Evolutionary conservation across 352 stramenopile species (phyloP).

Genomic region (Globisporangium yorkense): DNA sequence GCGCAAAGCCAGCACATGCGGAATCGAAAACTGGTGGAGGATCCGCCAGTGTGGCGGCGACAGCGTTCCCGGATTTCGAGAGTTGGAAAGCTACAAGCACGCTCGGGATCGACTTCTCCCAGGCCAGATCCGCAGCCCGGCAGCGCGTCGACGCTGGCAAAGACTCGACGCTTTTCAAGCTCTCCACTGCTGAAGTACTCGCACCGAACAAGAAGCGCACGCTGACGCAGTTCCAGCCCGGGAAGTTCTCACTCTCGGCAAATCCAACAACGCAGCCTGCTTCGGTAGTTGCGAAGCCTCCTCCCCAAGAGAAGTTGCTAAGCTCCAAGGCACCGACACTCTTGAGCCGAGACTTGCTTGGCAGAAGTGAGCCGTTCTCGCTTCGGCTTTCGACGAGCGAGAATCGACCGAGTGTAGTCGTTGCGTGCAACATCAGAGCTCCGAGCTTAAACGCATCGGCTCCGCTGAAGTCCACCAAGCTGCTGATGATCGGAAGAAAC

Average conservation of each 20-base stretch:
- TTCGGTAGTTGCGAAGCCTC: background rate
- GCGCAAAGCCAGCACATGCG: background rate
- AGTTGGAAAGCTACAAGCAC: background rate
- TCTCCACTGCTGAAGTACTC: background rate
- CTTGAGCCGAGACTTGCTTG: background rate
- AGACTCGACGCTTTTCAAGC: background rate
- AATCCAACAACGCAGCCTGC: background rate
- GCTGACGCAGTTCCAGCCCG: constrained; percentile 9
- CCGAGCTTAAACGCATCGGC: background rate
- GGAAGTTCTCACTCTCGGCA: constrained; percentile 2
- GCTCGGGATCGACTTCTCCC: background rate
- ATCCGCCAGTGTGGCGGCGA: background rate
- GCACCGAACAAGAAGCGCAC: constrained; percentile 9
- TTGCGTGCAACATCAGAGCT: background rate
- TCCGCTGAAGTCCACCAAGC: background rate
- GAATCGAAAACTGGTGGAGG: background rate
- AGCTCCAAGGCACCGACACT: background rate
- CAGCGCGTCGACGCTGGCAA: background rate
- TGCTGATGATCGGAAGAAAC: background rate
- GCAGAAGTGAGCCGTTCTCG: background rate
- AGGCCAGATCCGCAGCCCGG: background rate
- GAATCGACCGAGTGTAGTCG: background rate
- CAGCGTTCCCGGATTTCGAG: background rate
- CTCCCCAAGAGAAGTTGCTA: constrained; percentile 1
- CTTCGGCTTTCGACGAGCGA: background rate